These are phyloP conservation scores for Fusarium sp. DNA, from an alignment of 2,329 filamentous ascomycete species.

Conservation along the genomic window DNA sequence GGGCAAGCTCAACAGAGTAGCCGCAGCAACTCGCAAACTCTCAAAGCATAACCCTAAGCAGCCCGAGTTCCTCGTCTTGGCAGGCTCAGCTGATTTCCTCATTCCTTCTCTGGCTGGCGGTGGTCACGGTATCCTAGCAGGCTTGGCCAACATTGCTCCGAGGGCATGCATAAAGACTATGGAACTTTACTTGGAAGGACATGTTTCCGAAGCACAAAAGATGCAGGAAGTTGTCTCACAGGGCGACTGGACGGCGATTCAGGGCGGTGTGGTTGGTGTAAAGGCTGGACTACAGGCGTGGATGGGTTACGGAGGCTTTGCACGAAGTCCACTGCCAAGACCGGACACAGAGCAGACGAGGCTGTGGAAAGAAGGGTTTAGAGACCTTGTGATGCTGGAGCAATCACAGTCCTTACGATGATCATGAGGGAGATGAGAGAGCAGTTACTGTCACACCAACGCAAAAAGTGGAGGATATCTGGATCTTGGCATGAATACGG, in stretches of 20 bases:
- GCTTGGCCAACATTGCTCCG: slow-evolving; percentile 77
- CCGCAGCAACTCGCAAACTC: slow-evolving; percentile 64
- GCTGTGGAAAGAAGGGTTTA: slow-evolving; percentile 67
- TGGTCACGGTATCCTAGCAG: slow-evolving; percentile 77
- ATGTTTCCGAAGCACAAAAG: slow-evolving; percentile 68
- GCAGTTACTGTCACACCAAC: slow-evolving; percentile 23
- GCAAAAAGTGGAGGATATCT: slow-evolving; percentile 5
- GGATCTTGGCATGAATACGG: neutral
- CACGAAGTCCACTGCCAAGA: slow-evolving; percentile 49
- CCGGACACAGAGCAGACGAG: slow-evolving; percentile 61
- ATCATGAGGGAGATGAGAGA: slow-evolving; percentile 4
- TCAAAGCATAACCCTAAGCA: slow-evolving; percentile 21
- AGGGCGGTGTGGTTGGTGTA: slow-evolving; percentile 76
- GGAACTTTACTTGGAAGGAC: slow-evolving; percentile 68
- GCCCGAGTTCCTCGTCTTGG: slow-evolving; percentile 73
- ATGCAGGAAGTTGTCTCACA: slow-evolving; percentile 73
- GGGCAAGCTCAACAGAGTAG: slow-evolving; percentile 74
- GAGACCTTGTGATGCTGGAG: slow-evolving; percentile 63
- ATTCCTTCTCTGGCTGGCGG: slow-evolving; percentile 75
- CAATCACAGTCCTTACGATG: slow-evolving; percentile 59
- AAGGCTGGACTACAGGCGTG: slow-evolving; percentile 75
- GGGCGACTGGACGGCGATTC: slow-evolving; percentile 79
- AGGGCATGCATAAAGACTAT: slow-evolving; percentile 71
- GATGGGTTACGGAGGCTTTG: slow-evolving; percentile 73
- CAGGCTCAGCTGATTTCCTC: slow-evolving; percentile 78